Base-by-base conservation (phyloP, 345 rosid species). In the Eucalyptus regnans region DNA sequence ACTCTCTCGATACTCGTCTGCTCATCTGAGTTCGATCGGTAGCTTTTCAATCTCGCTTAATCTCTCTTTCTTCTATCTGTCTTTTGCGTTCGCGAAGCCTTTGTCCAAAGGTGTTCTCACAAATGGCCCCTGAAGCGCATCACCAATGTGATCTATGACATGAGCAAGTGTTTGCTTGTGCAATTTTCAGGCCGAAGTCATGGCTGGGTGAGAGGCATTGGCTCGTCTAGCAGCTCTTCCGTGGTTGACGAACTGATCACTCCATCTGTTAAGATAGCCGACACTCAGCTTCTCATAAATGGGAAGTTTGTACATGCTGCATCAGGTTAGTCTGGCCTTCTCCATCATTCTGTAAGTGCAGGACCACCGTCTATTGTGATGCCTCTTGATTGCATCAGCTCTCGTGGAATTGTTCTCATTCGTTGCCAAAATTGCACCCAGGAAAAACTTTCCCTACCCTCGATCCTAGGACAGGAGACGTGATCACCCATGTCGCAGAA, bases 391-490 rank as follows among this genome's bases (percentile, higher is more conserved):
- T 18, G 83, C 83, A 20, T 71, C 46, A 71, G 46, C 43, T 71
- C 46, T 5, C 46, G 7, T 18, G 27, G 12, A 71, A 71, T 71
- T 71, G 83, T 71, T 71, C 86, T 76, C 8, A 1, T 37, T 83
- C 16, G 1, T 48, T 33, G 41, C 15, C 22, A 41, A 83, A 50
- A 37, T 64, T 87, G 37, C 54, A 50, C 62, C 20, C 88, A 95
- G 95, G 94, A 58, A 91, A 90, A 93, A 95, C 99, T 27, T 98
- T 98, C 86, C 93, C 98, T 17, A 97, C 99, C 27, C 83, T 90
- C 81, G 99, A 98, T 89, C 99, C 99, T 11, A 95, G 99, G 86
- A 95, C 98, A 31, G 99, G 98, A 49, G 96, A 97, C 43, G 96
- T 95, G 88, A 98, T 98, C 92, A 94, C 98, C 62, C 80, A 95